Percentiles rank a stretch among this genome's conserved stretches.
phyloP scores from a whole-genome alignment of 441 rosid genomes.

The Croton setiger region DNA sequence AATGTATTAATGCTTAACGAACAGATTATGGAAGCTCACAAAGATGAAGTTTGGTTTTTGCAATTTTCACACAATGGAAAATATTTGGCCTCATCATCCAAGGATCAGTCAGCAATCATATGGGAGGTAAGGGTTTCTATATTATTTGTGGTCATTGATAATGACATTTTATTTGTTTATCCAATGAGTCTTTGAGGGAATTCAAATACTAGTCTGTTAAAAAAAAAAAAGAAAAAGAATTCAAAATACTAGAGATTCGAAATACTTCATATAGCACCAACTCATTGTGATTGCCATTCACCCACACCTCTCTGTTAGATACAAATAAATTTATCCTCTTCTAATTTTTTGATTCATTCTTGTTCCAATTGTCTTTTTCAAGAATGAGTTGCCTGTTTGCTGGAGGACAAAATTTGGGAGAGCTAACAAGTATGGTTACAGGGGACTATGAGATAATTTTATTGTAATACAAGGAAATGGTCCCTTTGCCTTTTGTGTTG shows the following conservation, averaged over 20 bases:
- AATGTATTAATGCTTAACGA: conserved; percentile 25
- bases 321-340: too few relatives aligned
- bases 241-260: too few relatives aligned
- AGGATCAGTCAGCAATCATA: conserved; percentile 69
- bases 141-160: not conserved
- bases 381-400: not conserved
- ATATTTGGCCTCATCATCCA: conserved; percentile 89
- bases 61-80: conserved; percentile 91
- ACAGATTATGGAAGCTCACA: conserved; percentile 79
- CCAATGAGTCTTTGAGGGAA: too few relatives aligned
- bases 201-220: too few relatives aligned
- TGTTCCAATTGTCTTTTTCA: not conserved
- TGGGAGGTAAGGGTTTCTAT: conserved; percentile 64
- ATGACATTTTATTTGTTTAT: not conserved
- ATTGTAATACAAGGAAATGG: not conserved
- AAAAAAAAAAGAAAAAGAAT: too few relatives aligned
- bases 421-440: not conserved
- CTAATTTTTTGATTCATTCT: not conserved
- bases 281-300: too few relatives aligned
- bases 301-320: too few relatives aligned
- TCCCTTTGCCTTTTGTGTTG: not conserved
- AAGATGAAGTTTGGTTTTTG: conserved; percentile 91
- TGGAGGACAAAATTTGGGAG: not conserved
- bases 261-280: not conserved
- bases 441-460: not conserved